Conservation (phyloP, 2,329 filamentous ascomycete species). For the Emydomyces testavorans region DNA sequence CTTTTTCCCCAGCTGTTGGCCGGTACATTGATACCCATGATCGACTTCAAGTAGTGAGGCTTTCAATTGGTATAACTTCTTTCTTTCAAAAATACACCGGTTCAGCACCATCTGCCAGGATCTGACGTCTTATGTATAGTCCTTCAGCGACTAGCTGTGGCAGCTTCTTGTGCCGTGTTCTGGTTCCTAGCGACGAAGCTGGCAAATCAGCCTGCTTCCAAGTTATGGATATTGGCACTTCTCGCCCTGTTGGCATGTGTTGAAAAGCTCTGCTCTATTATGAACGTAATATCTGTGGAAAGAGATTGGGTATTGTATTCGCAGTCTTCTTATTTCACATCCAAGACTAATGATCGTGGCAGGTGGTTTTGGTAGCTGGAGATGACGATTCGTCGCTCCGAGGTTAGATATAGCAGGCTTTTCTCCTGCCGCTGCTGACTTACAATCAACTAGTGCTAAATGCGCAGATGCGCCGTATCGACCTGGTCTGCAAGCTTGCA, state of each 20-base stretch:
- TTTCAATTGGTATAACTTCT: constrained; percentile 38
- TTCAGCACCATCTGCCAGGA: background rate
- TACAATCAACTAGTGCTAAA: too few relatives aligned
- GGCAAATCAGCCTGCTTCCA: background rate
- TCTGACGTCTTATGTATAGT: background rate
- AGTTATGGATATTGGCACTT: constrained; percentile 19
- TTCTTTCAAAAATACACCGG: too few relatives aligned
- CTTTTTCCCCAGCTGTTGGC: constrained; percentile 50
- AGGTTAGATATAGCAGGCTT: too few relatives aligned
- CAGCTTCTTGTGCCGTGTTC: too few relatives aligned
- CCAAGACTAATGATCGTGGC: background rate
- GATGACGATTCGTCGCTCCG: too few relatives aligned
- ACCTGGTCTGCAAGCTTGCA: too few relatives aligned
- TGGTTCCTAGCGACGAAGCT: background rate
- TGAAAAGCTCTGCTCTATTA: constrained; percentile 55
- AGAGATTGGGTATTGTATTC: constrained; percentile 50
- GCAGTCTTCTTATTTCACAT: constrained; percentile 20
- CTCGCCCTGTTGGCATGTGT: constrained; percentile 50
- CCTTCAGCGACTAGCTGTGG: background rate
- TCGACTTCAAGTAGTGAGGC: constrained; percentile 41
- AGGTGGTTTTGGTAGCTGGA: too few relatives aligned
- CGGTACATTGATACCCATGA: constrained; percentile 46
- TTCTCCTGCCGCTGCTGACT: too few relatives aligned
- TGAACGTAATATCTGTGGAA: constrained; percentile 59
- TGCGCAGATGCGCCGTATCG: too few relatives aligned